Conservation (phyloP, 805 yeast genomes). For the Suhomyces tanzawaensis region DNA sequence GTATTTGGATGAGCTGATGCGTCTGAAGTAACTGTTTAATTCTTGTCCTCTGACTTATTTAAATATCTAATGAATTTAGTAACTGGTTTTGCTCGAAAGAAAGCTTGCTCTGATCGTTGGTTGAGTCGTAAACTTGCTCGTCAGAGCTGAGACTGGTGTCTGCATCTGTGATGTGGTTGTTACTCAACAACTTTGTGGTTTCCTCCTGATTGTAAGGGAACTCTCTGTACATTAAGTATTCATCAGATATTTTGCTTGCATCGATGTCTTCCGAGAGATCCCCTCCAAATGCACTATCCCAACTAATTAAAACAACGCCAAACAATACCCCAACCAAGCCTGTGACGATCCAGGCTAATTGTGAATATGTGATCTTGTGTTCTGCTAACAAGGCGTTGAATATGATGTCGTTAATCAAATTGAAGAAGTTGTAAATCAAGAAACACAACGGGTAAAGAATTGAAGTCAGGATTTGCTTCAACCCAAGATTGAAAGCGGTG, state of each 20-base stretch:
- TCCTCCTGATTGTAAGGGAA: background rate
- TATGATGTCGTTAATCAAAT: conserved; percentile 47
- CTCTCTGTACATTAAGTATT: background rate
- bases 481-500: conserved; percentile 69
- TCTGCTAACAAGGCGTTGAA: conserved; percentile 60
- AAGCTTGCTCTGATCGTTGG: conserved; percentile 15
- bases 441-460: conserved; percentile 82
- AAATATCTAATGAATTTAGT: conserved; percentile 41
- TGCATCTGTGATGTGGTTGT: background rate
- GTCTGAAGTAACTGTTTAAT: too few relatives aligned
- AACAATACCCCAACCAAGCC: conserved; percentile 54
- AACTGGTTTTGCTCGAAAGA: conserved; percentile 56
- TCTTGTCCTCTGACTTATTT: background rate
- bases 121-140: background rate
- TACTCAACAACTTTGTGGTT: background rate
- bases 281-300: conserved; percentile 39
- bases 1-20: conserved; percentile 24
- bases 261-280: conserved; percentile 4
- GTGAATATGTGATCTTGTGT: conserved; percentile 41
- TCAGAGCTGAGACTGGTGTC: conserved; percentile 11
- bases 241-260: background rate
- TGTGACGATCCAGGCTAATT: conserved; percentile 43
- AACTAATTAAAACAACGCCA: conserved; percentile 69
- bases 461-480: conserved; percentile 68
- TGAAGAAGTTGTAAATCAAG: conserved; percentile 73